These are phyloP conservation scores for Lenzites betulinus DNA, from an alignment of 768 basidiomycete genomes.

Conservation along the genomic window DNA sequence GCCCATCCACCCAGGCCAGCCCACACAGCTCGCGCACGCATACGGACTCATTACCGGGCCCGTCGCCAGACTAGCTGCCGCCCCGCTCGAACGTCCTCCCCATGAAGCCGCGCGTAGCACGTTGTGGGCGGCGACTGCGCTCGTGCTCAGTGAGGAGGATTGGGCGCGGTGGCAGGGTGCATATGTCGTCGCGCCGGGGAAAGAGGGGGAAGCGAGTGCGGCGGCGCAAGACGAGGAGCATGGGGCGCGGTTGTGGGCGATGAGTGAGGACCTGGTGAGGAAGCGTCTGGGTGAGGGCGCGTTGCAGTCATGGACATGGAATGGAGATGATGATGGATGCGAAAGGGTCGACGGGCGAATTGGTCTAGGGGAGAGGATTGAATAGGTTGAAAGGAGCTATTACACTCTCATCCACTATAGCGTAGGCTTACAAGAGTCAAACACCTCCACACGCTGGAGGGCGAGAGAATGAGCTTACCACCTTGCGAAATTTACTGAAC, in stretches of 20 bases:
- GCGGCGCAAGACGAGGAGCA: constrained; percentile 30
- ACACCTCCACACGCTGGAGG: too few species aligned
- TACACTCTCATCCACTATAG: too few species aligned
- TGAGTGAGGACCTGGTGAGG: constrained; percentile 34
- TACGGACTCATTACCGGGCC: constrained; percentile 28
- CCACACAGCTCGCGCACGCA: constrained; percentile 32
- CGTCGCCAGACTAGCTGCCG: constrained; percentile 25
- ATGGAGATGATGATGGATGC: not conserved
- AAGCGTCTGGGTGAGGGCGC: constrained; percentile 28
- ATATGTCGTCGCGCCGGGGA: constrained; percentile 31
- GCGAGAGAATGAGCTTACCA: too few species aligned
- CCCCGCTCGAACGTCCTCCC: constrained; percentile 33
- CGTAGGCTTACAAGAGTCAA: too few species aligned
- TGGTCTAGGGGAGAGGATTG: too few species aligned
- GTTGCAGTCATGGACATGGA: constrained; percentile 28
- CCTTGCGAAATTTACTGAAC: not conserved
- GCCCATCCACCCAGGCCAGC: constrained; percentile 31
- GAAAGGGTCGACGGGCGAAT: not conserved
- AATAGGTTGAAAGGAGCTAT: too few species aligned
- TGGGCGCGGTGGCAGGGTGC: constrained; percentile 26
- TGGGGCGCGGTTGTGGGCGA: constrained; percentile 33
- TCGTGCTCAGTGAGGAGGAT: constrained; percentile 27
- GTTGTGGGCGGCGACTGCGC: constrained; percentile 36
- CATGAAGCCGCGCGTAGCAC: constrained; percentile 31
- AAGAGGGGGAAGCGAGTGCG: constrained; percentile 25